A percentile compares a stretch with the other conserved stretches of the same genome.
These are phyloP conservation scores for Spergularia bocconei DNA, from an alignment of 148 eudicot species.

Conservation along the genomic window DNA sequence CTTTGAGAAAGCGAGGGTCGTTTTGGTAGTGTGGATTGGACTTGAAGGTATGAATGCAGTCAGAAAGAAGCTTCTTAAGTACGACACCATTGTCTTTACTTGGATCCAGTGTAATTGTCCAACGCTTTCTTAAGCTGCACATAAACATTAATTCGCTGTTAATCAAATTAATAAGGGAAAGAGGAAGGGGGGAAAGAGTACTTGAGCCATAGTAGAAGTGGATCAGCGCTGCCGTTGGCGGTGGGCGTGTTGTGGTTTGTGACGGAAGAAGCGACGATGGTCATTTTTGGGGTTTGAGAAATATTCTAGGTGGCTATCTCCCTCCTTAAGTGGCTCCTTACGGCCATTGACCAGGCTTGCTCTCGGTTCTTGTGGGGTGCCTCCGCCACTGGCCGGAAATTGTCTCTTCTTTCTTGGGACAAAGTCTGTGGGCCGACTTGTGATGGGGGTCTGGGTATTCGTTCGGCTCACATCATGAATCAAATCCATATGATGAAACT, in stretches of 20 bases:
- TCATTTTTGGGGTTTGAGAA: neutral
- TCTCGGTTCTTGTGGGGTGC: too few species aligned
- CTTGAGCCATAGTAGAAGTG: conserved; percentile 64
- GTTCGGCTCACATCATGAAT: too few species aligned
- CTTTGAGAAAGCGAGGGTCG: conserved; percentile 82
- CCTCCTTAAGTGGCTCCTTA: too few species aligned
- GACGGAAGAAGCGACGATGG: conserved; percentile 37
- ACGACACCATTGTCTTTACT: conserved; percentile 17
- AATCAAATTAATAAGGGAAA: neutral
- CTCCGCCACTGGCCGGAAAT: too few species aligned
- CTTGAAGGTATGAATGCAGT: conserved; percentile 65
- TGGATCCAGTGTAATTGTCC: conserved; percentile 25
- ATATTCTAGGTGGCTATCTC: too few species aligned
- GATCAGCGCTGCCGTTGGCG: conserved; percentile 40
- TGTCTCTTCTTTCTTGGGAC: too few species aligned
- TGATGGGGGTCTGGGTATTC: too few species aligned
- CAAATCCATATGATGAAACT: too few species aligned
- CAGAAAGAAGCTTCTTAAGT: conserved; percentile 39
- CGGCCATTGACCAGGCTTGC: too few species aligned
- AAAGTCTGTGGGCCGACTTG: too few species aligned
- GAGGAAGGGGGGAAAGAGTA: conserved; percentile 6
- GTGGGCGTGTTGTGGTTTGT: conserved; percentile 16
- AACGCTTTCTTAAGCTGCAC: conserved; percentile 43
- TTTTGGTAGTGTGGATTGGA: conserved; percentile 44
- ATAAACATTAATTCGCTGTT: neutral